Conservation (phyloP, 1,284 basidiomycete species). For the Naganishia albida region DNA sequence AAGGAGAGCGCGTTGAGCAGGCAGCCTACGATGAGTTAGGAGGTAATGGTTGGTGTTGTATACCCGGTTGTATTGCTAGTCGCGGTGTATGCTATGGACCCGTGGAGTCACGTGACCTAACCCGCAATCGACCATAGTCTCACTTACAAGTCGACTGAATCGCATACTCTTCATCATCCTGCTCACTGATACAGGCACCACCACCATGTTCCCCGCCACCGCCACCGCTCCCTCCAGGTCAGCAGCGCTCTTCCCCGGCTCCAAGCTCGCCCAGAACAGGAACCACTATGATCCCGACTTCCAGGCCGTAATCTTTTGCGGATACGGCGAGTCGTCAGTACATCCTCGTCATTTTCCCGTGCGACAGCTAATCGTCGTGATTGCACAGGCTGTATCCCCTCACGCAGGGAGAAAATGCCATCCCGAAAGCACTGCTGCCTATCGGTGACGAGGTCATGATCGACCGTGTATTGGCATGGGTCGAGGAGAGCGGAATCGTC, state of each 20-base stretch:
- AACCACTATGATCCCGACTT: conserved; percentile 61
- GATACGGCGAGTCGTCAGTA: conserved; percentile 80
- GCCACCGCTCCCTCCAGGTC: background rate
- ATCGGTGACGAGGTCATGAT: conserved; percentile 85
- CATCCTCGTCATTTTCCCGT: background rate
- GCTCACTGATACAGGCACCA: too few species aligned
- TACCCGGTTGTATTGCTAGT: too few species aligned
- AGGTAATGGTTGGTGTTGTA: background rate
- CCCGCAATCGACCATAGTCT: background rate
- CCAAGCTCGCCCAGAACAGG: conserved; percentile 3
- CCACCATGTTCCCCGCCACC: conserved; percentile 7
- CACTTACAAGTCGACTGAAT: background rate
- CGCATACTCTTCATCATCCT: background rate
- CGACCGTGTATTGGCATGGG: conserved; percentile 79
- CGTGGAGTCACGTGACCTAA: background rate
- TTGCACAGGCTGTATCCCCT: conserved; percentile 51
- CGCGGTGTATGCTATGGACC: too few species aligned
- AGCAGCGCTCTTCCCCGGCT: conserved; percentile 7
- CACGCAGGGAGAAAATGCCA: conserved; percentile 48
- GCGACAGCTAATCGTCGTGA: background rate
- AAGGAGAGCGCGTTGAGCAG: conserved; percentile 35
- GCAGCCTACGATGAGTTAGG: conserved; percentile 31
- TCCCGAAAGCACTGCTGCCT: conserved; percentile 75
- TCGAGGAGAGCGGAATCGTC: conserved; percentile 80
- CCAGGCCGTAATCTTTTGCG: conserved; percentile 77